These are phyloP conservation scores for Aspergillus puulaauensis DNA, from an alignment of 2,329 filamentous ascomycete genomes.

Conservation along the genomic window DNA sequence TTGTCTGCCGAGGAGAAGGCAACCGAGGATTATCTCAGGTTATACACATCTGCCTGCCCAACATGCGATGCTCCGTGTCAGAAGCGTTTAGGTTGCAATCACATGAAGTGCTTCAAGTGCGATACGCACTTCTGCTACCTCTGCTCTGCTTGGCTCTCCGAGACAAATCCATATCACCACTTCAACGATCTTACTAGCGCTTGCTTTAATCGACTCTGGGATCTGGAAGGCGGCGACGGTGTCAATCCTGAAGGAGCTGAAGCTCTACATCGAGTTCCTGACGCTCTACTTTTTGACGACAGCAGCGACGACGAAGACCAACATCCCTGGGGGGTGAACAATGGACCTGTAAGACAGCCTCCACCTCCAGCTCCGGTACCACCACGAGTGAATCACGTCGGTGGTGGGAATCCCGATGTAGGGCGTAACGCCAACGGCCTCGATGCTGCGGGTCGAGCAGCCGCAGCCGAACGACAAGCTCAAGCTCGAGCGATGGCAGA, in stretches of 20 bases:
- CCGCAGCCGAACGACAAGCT: constrained; percentile 38
- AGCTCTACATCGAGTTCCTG: constrained; percentile 40
- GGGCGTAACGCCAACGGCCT: constrained; percentile 24
- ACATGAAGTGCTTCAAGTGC: constrained; percentile 93
- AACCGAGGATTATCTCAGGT: constrained; percentile 76
- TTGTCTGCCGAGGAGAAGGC: constrained; percentile 82
- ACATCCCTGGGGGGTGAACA: constrained; percentile 26
- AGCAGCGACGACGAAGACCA: constrained; percentile 30
- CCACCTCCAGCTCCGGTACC: constrained; percentile 43
- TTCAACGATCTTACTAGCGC: constrained; percentile 71
- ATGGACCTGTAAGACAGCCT: constrained; percentile 30
- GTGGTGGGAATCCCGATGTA: constrained; percentile 28
- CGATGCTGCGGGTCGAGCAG: constrained; percentile 37
- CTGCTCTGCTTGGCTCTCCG: constrained; percentile 81
- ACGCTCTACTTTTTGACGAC: constrained; percentile 39
- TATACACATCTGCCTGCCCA: constrained; percentile 83
- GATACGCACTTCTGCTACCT: constrained; percentile 93
- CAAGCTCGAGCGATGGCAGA: constrained; percentile 41
- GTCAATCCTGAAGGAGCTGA: constrained; percentile 43
- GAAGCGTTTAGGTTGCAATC: constrained; percentile 93
- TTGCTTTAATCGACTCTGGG: constrained; percentile 88
- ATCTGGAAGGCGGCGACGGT: constrained; percentile 76
- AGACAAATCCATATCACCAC: constrained; percentile 80
- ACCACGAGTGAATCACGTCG: constrained; percentile 32
- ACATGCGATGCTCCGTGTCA: constrained; percentile 82